Base-by-base conservation (phyloP, 306 rosid species). In the Rosa multiflora region DNA sequence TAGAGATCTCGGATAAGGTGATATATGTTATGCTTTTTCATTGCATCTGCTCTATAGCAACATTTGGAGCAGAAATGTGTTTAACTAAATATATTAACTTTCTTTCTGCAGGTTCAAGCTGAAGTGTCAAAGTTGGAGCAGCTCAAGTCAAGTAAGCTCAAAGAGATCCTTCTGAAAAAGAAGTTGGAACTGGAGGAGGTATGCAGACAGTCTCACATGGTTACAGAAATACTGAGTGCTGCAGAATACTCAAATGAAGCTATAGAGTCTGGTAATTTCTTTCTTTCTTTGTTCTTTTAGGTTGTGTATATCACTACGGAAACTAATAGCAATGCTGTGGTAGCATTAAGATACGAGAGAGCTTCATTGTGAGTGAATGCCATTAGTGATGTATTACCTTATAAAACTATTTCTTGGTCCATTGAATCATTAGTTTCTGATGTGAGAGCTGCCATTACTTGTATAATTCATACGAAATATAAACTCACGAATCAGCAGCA, bases 121-220 rank as follows among this genome's bases (percentile, higher is more conserved):
- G 95, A 90, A 84, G 92, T 93, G 55, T 82, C 63, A 76, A 89
- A 93, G 81, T 88, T 93, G 85, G 87, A 90, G 82, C 85, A 85
- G 64, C 86, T 91, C 74, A 93, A 90, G 83, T 90, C 86, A 76
- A 86, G 85, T 67, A 93, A 87, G 88, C 82, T 91, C 80, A 87
- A 85, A 88, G 93, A 91, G 66, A 63, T 93, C 32, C 48, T 88
- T 80, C 79, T 75, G 78, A 88, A 67, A 80, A 89, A 82, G 90
- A 86, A 82, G 83, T 67, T 81, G 78, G 97, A 90, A 80, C 87
- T 93, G 59, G 95, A 90, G 76, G 84, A 87, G 76, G 79, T 88
- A 52, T 86, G 93, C 85, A 87, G 75, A 70, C 85, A 67, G 67
- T 81, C 91, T 47, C 98, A 88, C 79, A 73, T 91, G 88, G 79